Evolutionary conservation across 768 basidiomycete species (phyloP).

Genomic region (Tricholoma flavovirens): DNA sequence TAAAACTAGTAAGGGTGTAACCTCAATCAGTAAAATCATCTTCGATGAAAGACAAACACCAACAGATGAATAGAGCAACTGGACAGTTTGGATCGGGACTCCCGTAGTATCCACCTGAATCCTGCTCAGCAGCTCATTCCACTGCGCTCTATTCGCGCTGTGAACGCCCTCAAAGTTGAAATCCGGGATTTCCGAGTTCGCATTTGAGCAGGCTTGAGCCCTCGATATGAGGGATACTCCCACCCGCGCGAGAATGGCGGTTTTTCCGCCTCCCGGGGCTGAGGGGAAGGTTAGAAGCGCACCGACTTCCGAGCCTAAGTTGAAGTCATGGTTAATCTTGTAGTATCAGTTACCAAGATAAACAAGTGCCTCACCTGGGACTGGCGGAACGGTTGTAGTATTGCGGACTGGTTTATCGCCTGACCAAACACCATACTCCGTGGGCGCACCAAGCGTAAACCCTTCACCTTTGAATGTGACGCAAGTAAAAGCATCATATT

Average conservation of each 20-base stretch:
- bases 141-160: slow-evolving; percentile 36
- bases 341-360: background rate
- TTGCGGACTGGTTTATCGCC: slow-evolving; percentile 34
- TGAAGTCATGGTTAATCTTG: background rate
- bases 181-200: slow-evolving; percentile 53
- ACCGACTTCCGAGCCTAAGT: slow-evolving; percentile 26
- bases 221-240: slow-evolving; percentile 62
- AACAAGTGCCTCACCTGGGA: background rate
- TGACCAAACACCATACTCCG: slow-evolving; percentile 52
- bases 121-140: slow-evolving; percentile 54
- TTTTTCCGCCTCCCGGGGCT: slow-evolving; percentile 25
- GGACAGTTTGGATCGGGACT: slow-evolving; percentile 43
- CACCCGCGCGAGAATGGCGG: slow-evolving; percentile 50
- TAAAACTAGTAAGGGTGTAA: slow-evolving; percentile 39
- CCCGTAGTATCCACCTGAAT: slow-evolving; percentile 46
- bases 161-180: slow-evolving; percentile 50
- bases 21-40: background rate
- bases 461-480: slow-evolving; percentile 55
- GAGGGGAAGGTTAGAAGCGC: slow-evolving; percentile 48
- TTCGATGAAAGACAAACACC: background rate
- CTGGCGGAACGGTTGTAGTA: background rate
- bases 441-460: slow-evolving; percentile 38
- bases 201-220: slow-evolving; percentile 55
- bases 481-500: slow-evolving; percentile 54
- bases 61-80: slow-evolving; percentile 46